Percentiles rank a stretch among this genome's conserved stretches.
Conservation (phyloP, 106 monocot species). For the Hemerocallis citrina region DNA sequence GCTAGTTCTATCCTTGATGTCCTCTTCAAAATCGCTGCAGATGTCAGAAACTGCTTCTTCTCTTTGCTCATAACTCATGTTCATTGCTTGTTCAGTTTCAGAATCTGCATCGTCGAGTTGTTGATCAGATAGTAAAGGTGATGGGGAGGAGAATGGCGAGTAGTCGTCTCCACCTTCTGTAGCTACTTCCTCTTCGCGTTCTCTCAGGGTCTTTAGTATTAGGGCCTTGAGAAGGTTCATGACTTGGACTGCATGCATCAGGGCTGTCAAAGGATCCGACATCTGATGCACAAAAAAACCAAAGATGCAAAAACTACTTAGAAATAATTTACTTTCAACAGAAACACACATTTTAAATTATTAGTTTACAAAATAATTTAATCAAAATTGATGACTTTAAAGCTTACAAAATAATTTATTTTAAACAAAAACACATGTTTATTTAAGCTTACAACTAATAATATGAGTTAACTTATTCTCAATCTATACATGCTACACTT, state of each 20-base stretch:
- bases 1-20: conserved; percentile 1
- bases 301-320: too few species aligned
- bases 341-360: too few species aligned
- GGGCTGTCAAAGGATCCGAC: conserved; percentile 93
- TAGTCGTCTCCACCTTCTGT: conserved; percentile 21
- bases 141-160: conserved; percentile 36
- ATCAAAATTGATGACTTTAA: too few species aligned
- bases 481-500: too few species aligned
- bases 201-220: conserved; percentile 63
- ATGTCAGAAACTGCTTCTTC: conserved; percentile 14
- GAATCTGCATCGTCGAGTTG: conserved; percentile 18
- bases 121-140: conserved; percentile 23
- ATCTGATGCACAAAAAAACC: conserved; percentile 43
- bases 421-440: too few species aligned
- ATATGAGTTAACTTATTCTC: too few species aligned
- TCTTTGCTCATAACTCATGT: conserved; percentile 21
- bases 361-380: too few species aligned
- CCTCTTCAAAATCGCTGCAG: conserved; percentile 3
- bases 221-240: conserved; percentile 92
- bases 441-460: too few species aligned
- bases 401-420: too few species aligned
- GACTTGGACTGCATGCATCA: conserved; percentile 98
- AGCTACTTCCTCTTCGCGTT: conserved; percentile 58
- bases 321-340: too few species aligned
- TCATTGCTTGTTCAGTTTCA: conserved; percentile 14